Evolutionary conservation across 345 rosid species (phyloP), one percentile per base, ranked within the genome.

Genomic region (Hibiscus syriacus): DNA sequence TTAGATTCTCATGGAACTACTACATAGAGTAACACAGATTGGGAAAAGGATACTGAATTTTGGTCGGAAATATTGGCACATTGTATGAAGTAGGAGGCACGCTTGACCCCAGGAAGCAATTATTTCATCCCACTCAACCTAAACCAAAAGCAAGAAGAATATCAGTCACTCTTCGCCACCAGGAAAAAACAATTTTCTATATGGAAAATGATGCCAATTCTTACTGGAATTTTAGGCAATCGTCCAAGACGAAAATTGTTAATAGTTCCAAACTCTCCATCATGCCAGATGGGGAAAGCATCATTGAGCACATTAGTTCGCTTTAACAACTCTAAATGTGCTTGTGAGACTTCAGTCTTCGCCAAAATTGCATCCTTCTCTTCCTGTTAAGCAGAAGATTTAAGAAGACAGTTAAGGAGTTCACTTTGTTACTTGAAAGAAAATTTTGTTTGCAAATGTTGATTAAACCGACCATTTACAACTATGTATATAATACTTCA

Each of bases 41-140:
- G 29, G 67, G 71, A 9, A 38, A 82, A 84, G 97, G 96, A 92
- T 93, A 93, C 94, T 48, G 96, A 90, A 93, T 76, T 87, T 90
- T 54, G 99, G 93, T 72, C 87, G 83, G 80, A 85, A 91, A 74
- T 91, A 87, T 80, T 86, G 92, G 69, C 97, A 91, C 95, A 94
- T 89, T 11, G 99, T 87, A 76, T 94, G 98, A 53, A 94, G 95
- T 64, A 94, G 93, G 72, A 94, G 99, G 78, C 99, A 94, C 17
- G 99, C 99, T 87, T 94, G 97, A 67, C 99, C 99, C 99, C 99
- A 94, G 58, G 99, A 96, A 80, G 99, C 99, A 81, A 89, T 94
- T 66, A 94, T 94, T 87, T 94, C 99, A 80, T 94, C 99, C 97
- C 99, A 94, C 70, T 94, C 99, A 70, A 91, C 96, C 99, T 94